Evolutionary conservation across 2,329 filamentous ascomycete species (phyloP).

Genomic region (Tolypocladium tropicale): DNA sequence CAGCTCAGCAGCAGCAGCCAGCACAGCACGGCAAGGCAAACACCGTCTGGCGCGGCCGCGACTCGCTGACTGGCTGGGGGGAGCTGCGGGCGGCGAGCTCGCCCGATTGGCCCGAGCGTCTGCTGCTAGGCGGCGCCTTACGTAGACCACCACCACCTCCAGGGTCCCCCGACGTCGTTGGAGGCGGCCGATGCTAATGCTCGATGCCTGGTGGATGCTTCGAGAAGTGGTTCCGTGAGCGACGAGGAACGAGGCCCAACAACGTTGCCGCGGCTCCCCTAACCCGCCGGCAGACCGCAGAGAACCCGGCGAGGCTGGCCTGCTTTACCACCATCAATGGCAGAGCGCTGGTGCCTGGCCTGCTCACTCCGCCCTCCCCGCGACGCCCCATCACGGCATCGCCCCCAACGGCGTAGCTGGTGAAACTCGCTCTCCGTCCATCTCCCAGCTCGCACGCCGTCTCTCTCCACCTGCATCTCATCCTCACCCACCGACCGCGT

Average conservation of each 20-base stretch:
- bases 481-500: not conserved
- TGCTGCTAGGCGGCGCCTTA: constrained; percentile 4
- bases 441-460: not conserved
- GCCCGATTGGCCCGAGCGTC: constrained; percentile 7
- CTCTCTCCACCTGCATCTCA: not conserved
- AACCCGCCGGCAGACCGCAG: too few relatives aligned
- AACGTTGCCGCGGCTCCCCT: too few relatives aligned
- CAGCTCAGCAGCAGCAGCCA: not conserved
- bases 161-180: too few relatives aligned
- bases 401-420: not conserved
- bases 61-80: not conserved
- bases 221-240: not conserved
- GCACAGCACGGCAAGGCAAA: constrained; percentile 11
- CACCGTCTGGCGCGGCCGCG: constrained; percentile 14
- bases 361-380: not conserved
- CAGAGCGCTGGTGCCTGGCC: not conserved
- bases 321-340: not conserved
- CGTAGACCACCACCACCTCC: not conserved
- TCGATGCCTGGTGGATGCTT: not conserved
- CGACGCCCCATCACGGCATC: not conserved
- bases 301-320: not conserved
- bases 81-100: not conserved
- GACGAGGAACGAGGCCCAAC: too few relatives aligned
- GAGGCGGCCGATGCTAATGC: not conserved
- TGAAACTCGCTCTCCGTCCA: not conserved